Conservation (phyloP, 2,329 filamentous ascomycete genomes). For the Boeremia exigua region DNA sequence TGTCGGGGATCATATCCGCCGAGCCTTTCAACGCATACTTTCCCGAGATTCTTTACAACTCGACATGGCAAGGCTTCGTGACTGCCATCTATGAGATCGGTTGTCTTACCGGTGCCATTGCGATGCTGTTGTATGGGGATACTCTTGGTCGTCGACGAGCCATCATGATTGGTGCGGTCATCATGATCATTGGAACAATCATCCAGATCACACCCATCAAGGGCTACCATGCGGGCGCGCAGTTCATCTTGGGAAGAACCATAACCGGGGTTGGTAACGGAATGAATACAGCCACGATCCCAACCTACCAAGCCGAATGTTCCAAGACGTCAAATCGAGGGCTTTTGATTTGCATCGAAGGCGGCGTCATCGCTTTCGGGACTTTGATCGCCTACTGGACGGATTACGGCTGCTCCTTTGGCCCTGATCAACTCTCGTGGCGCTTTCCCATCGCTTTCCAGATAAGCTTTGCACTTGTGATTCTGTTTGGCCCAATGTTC, state of each 20-base stretch:
- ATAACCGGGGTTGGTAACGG: constrained; percentile 63
- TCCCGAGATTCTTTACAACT: constrained; percentile 49
- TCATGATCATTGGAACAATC: constrained; percentile 53
- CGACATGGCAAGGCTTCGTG: constrained; percentile 59
- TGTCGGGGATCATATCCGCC: constrained; percentile 47
- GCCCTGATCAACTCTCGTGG: constrained; percentile 48
- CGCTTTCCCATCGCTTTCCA: constrained; percentile 63
- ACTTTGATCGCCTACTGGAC: constrained; percentile 60
- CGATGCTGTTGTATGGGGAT: constrained; percentile 49
- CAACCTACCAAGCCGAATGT: constrained; percentile 62
- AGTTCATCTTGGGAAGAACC: constrained; percentile 60
- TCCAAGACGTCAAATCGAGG: constrained; percentile 64
- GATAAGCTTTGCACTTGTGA: constrained; percentile 56
- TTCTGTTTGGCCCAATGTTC: constrained; percentile 63
- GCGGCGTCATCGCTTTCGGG: constrained; percentile 59
- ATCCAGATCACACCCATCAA: constrained; percentile 48
- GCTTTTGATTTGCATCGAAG: constrained; percentile 66
- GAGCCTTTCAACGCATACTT: constrained; percentile 46
- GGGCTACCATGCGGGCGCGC: constrained; percentile 48
- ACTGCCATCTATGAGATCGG: constrained; percentile 61
- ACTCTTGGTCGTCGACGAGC: constrained; percentile 51
- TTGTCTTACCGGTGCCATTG: constrained; percentile 52
- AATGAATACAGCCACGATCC: constrained; percentile 63
- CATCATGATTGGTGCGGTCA: constrained; percentile 51
- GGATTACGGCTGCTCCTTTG: constrained; percentile 45